Conservation (phyloP, 257 asterid species). For the Euphrasia confusa region DNA sequence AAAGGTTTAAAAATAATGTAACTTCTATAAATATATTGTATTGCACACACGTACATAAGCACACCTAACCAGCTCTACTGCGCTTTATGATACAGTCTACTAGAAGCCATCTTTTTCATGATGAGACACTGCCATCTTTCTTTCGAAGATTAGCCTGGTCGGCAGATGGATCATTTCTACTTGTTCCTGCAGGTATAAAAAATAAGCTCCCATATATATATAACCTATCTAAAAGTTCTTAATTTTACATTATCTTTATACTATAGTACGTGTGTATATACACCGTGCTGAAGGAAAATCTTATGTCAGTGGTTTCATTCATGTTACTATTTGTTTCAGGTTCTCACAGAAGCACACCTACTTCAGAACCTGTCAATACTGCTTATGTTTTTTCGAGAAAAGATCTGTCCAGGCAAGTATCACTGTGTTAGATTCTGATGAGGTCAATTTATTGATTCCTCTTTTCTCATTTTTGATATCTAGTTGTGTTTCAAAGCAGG, state of each 20-base stretch:
- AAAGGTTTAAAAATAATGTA: slow-evolving; percentile 49
- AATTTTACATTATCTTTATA: not conserved
- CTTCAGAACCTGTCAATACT: slow-evolving; percentile 68
- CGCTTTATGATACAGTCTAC: slow-evolving; percentile 48
- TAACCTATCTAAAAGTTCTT: not conserved
- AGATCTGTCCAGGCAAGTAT: slow-evolving; percentile 84
- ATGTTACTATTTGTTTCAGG: slow-evolving; percentile 41
- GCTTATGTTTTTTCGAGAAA: slow-evolving; percentile 83
- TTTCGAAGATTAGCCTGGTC: slow-evolving; percentile 98
- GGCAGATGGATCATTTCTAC: slow-evolving; percentile 91
- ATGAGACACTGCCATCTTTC: slow-evolving; percentile 94
- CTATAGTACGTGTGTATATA: not conserved
- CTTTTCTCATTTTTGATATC: slow-evolving; percentile 7
- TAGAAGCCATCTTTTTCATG: slow-evolving; percentile 84
- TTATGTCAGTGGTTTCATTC: slow-evolving; percentile 2
- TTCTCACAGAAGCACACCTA: slow-evolving; percentile 59
- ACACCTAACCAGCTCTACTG: slow-evolving; percentile 22
- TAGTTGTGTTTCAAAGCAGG: slow-evolving; percentile 40
- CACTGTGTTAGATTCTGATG: slow-evolving; percentile 20
- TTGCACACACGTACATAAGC: not conserved
- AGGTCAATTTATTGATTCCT: slow-evolving; percentile 9
- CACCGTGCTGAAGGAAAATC: slow-evolving; percentile 9
- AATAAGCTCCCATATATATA: no score
- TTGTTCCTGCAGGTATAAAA: slow-evolving; percentile 87
- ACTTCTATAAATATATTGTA: slow-evolving; percentile 17